Base-by-base conservation (phyloP, 371 early-diverging fungal species). In the Mucor indicus region DNA sequence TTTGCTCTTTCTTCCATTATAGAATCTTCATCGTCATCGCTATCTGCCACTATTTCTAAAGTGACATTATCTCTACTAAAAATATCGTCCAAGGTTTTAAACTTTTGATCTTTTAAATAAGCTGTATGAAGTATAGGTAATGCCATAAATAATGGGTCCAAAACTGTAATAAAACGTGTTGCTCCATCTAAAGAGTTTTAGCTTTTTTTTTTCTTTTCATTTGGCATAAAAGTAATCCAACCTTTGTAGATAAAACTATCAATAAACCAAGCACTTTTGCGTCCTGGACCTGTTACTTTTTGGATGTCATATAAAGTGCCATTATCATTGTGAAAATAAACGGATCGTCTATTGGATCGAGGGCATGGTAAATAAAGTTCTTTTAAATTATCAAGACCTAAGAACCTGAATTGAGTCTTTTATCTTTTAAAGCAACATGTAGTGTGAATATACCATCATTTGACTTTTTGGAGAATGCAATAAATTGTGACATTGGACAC, bases 121-220 rank as follows among this genome's bases (percentile, higher is more conserved):
- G 19, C 42, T 27, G 25, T 15, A 13, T 59, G 44, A 22, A 64
- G 27, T 24, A 64, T 39, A 27, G 64, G 60, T 9, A 64, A 22
- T 8, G 56, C 55, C 32, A 64, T 40, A 32, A 64, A 60, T 11
- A 64, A 52, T 11, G 60, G 55, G 42, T 64, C 64, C 24, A 64
- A 19, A 12, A 25, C 41, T 35, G 64, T 42, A 11, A 64, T 52
- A 32, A 64, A 55, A 19, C 59, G 51, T 5, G 60, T 44, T 6
- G 48, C 48, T 16, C 64, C 64, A 38, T 64, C 59, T 62, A 37
- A 13, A 15, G 13, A 7, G 11, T 7, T 27, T 27, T 27, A 27
- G 29, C 11, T 27, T 27, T 7, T 7, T 27, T 27, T 29, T 6
- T 29, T 8, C 30, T 6, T 8, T 6, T 29, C 6, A 8, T 29